Percentiles rank a stretch among this genome's conserved stretches.
Conservation (phyloP, 495 filamentous ascomycete genomes). For the Penicillium lagena region DNA sequence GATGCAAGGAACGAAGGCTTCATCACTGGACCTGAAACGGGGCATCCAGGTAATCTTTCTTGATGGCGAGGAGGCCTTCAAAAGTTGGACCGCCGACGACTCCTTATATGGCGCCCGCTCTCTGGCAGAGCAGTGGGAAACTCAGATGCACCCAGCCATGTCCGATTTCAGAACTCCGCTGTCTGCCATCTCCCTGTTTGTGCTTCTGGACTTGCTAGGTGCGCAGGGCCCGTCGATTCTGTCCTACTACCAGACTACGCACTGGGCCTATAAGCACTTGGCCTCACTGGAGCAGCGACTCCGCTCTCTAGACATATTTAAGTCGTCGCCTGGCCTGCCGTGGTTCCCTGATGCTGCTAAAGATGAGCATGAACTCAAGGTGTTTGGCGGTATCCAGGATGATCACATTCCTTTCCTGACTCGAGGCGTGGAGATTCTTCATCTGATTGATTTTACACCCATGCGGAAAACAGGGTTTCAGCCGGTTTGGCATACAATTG, state of each 20-base stretch:
- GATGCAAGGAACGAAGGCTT: constrained; percentile 52
- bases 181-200: constrained; percentile 75
- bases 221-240: constrained; percentile 60
- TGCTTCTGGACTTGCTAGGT: constrained; percentile 90
- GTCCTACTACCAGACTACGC: constrained; percentile 79
- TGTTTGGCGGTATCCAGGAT: constrained; percentile 57
- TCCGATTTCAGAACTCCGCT: constrained; percentile 69
- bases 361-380: constrained; percentile 34
- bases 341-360: constrained; percentile 54
- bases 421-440: constrained; percentile 79
- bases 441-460: constrained; percentile 68
- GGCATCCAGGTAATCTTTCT: constrained; percentile 87
- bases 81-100: constrained; percentile 68
- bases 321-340: constrained; percentile 27
- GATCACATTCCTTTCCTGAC: constrained; percentile 87
- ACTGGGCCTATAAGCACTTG: constrained; percentile 83
- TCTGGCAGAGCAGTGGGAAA: constrained; percentile 70
- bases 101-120: constrained; percentile 83
- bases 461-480: constrained; percentile 51
- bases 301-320: constrained; percentile 48
- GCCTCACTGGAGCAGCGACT: constrained; percentile 64
- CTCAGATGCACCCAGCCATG: constrained; percentile 55
- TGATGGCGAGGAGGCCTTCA: constrained; percentile 93
- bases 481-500: constrained; percentile 74
- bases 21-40: constrained; percentile 56